Conservation (phyloP, 306 rosid species). For the Vigna trinervia region DNA sequence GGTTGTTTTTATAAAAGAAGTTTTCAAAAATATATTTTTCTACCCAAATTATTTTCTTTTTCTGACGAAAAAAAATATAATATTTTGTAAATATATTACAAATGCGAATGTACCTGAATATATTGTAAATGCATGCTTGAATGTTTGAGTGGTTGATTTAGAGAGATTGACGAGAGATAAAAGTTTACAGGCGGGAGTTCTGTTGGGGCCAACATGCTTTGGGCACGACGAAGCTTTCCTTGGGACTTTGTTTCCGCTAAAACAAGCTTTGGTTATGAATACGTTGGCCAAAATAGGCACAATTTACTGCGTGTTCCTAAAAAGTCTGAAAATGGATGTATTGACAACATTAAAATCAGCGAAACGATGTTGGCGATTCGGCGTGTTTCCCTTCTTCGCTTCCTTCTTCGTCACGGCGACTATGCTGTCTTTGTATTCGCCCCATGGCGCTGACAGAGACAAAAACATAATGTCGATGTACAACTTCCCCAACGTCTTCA, state of each 20-base stretch:
- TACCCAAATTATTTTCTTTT: no score
- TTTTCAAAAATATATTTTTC: no score
- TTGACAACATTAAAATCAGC: constrained; percentile 23
- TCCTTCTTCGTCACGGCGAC: background rate
- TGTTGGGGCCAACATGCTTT: constrained; percentile 44
- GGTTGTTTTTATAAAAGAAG: no score
- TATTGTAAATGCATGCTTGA: no score
- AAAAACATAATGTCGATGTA: background rate
- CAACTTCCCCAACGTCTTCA: constrained; percentile 19
- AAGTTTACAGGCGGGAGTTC: constrained; percentile 48
- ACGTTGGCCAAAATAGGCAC: background rate
- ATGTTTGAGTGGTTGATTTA: no score
- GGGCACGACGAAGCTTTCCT: background rate
- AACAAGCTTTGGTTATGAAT: background rate
- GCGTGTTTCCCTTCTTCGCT: constrained; percentile 17
- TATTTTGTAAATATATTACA: no score
- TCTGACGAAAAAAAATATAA: no score
- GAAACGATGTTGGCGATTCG: constrained; percentile 44
- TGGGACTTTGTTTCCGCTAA: background rate
- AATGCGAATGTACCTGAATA: no score
- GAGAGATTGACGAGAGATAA: background rate
- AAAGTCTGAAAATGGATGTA: constrained; percentile 38
- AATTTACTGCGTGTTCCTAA: constrained; percentile 30
- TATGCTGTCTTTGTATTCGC: background rate
- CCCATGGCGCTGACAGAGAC: background rate